These are phyloP conservation scores for Phialocephala sp. DNA, from an alignment of 2,329 filamentous ascomycete species.

Conservation along the genomic window DNA sequence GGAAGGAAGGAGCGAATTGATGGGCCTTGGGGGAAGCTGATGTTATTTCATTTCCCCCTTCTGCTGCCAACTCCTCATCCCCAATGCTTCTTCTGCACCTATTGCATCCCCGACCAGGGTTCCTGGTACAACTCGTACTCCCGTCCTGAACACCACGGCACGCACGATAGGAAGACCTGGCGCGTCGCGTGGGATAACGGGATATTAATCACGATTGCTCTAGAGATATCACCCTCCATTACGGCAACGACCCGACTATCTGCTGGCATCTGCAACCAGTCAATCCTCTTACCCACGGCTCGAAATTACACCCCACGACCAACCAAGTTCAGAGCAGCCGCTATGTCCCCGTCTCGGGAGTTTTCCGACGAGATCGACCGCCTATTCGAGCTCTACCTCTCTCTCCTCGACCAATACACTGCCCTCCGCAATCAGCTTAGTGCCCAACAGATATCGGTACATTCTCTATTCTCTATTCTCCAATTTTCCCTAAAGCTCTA, in stretches of 20 bases:
- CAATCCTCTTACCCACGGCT: neutral
- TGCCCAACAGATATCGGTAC: constrained; percentile 57
- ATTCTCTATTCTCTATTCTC: constrained; percentile 13
- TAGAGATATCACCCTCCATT: neutral
- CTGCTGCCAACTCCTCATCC: constrained; percentile 3
- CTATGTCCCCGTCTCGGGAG: constrained; percentile 19
- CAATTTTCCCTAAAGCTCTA: neutral
- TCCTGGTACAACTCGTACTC: neutral
- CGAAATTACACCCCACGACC: neutral
- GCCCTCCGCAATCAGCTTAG: constrained; percentile 60
- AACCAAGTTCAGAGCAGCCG: constrained; percentile 3
- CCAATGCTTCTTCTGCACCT: constrained; percentile 1
- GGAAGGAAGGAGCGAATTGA: neutral
- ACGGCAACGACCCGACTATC: neutral
- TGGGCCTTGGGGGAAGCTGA: neutral
- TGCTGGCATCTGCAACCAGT: constrained; percentile 7
- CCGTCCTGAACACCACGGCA: constrained; percentile 8
- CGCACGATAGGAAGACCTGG: neutral
- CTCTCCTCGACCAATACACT: constrained; percentile 70
- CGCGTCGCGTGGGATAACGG: constrained; percentile 12
- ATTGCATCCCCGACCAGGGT: constrained; percentile 13
- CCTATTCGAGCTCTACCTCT: constrained; percentile 69
- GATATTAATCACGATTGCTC: neutral
- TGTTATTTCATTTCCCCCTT: constrained; percentile 7
- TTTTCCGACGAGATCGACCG: constrained; percentile 56